phyloP scores from a whole-genome alignment of 148 eudicot species.

The Silene latifolia region DNA sequence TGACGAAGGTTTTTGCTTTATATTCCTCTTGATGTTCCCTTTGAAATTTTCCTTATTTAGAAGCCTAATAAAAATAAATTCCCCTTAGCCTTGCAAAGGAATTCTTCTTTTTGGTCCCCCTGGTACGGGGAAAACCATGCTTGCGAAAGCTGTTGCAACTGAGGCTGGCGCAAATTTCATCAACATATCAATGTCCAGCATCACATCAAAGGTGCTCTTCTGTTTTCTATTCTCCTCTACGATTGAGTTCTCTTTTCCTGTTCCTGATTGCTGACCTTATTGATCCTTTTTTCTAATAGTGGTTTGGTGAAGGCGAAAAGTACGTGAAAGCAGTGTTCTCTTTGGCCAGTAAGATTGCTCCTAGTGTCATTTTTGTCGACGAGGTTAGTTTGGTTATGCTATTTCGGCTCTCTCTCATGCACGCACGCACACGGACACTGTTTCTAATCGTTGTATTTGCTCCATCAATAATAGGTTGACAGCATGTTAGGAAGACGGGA shows the following conservation, averaged over 20 bases:
- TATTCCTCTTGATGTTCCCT: not conserved
- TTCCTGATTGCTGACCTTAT: not conserved
- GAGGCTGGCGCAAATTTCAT: slow-evolving; percentile 99
- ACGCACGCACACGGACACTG: not conserved
- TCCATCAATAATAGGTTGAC: slow-evolving; percentile 53
- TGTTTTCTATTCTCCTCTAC: not conserved
- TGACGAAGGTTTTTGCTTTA: slow-evolving; percentile 61
- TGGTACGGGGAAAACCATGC: slow-evolving; percentile 99
- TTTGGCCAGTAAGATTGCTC: slow-evolving; percentile 90
- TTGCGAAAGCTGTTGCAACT: slow-evolving; percentile 97
- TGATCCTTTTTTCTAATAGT: slow-evolving; percentile 41
- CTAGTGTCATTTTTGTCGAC: slow-evolving; percentile 92
- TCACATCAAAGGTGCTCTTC: slow-evolving; percentile 68
- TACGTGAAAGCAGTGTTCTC: slow-evolving; percentile 96
- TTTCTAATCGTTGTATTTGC: not conserved
- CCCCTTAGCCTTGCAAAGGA: slow-evolving; percentile 89
- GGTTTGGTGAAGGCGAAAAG: slow-evolving; percentile 99
- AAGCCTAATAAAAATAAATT: slow-evolving; percentile 20
- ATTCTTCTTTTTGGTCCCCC: slow-evolving; percentile 95
- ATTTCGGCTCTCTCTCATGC: not conserved
- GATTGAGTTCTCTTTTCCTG: slow-evolving; percentile 2
- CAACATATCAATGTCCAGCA: slow-evolving; percentile 95
- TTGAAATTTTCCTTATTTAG: not conserved
- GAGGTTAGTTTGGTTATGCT: slow-evolving; percentile 53
- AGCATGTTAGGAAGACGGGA: slow-evolving; percentile 98